Conservation (phyloP, 768 basidiomycete species). For the Mycena floridula region DNA sequence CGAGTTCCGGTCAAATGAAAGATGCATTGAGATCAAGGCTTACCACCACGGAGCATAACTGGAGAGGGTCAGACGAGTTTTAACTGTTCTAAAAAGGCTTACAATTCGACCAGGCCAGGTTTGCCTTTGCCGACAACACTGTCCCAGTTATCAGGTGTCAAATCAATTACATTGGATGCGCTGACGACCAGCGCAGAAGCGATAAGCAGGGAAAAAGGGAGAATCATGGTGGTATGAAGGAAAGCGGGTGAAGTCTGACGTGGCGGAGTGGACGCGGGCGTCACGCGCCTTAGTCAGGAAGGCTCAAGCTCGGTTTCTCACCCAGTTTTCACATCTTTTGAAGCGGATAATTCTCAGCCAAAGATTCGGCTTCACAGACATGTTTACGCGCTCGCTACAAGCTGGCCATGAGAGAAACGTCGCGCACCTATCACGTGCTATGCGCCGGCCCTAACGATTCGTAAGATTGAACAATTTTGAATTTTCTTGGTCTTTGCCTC, state of each 20-base stretch:
- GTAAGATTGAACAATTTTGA: no score
- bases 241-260: constrained; percentile 23
- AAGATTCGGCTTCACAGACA: no score
- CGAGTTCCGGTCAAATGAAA: not conserved
- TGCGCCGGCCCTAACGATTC: no score
- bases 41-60: constrained; percentile 92
- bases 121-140: constrained; percentile 68
- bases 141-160: constrained; percentile 73
- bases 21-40: constrained; percentile 18
- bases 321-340: no score
- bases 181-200: constrained; percentile 46
- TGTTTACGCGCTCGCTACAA: no score
- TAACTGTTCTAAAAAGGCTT: constrained; percentile 25
- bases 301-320: no score
- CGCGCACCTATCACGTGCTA: no score
- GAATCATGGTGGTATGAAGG: constrained; percentile 44
- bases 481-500: constrained; percentile 27
- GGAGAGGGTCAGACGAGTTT: constrained; percentile 2
- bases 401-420: no score
- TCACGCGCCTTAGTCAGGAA: no score
- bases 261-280: no score
- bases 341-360: no score
- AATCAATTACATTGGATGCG: constrained; percentile 83
- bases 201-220: constrained; percentile 49
- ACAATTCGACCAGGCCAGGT: constrained; percentile 90